A percentile compares a stretch with the other conserved stretches of the same genome.
These are phyloP conservation scores for Trichoderma pleuroti DNA, from an alignment of 2,329 filamentous ascomycete species.

Conservation along the genomic window DNA sequence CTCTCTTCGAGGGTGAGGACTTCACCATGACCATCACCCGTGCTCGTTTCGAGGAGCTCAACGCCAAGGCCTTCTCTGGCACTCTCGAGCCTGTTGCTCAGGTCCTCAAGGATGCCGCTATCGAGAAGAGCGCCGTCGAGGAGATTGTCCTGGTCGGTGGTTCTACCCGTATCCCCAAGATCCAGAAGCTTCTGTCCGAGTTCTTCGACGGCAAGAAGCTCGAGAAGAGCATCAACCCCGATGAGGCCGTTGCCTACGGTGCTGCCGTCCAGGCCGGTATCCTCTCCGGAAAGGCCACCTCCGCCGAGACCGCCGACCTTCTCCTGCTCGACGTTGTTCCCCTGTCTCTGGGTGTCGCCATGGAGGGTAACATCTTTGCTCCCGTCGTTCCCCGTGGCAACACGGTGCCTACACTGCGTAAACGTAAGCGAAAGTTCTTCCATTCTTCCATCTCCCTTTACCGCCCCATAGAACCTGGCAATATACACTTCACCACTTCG, in stretches of 20 bases:
- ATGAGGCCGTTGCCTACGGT: conserved; percentile 98
- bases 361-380: conserved; percentile 99
- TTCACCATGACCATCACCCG: conserved; percentile 97
- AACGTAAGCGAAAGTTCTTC: too few species aligned
- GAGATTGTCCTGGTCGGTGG: conserved; percentile 99
- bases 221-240: conserved; percentile 99
- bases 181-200: conserved; percentile 98
- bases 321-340: conserved; percentile 95
- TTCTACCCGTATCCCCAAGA: conserved; percentile 96
- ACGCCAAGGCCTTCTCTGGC: conserved; percentile 89
- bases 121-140: conserved; percentile 89
- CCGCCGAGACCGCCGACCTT: conserved; percentile 89
- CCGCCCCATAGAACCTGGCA: too few species aligned
- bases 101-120: conserved; percentile 86
- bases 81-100: conserved; percentile 94
- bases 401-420: too few species aligned
- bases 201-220: conserved; percentile 99
- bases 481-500: too few species aligned
- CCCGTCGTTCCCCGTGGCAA: conserved; percentile 80
- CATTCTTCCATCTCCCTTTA: too few species aligned
- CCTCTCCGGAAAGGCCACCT: conserved; percentile 95
- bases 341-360: conserved; percentile 95
- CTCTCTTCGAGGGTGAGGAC: conserved; percentile 95
- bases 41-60: conserved; percentile 98
- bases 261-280: conserved; percentile 98